phyloP scores from a whole-genome alignment of 2,329 filamentous ascomycete species.

The Exophiala viscosa region DNA sequence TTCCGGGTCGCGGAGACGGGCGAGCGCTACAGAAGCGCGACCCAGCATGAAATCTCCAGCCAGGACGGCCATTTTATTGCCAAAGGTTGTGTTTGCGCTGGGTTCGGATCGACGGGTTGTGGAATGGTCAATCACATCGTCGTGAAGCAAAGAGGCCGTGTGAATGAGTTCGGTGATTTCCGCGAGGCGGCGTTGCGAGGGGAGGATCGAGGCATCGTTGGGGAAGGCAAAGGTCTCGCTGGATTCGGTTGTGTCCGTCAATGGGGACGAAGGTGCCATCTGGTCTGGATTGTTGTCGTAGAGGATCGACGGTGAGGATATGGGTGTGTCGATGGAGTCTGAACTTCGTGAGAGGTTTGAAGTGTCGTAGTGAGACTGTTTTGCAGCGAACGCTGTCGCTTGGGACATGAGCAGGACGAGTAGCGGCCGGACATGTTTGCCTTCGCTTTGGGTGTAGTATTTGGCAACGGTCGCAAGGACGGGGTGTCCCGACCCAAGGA shows the following conservation, averaged over 20 bases:
- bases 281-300: slow-evolving; percentile 75
- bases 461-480: slow-evolving; percentile 93
- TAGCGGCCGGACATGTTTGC: slow-evolving; percentile 92
- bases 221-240: slow-evolving; percentile 40
- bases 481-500: slow-evolving; percentile 92
- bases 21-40: slow-evolving; percentile 86
- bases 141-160: slow-evolving; percentile 91
- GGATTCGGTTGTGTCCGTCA: slow-evolving; percentile 52
- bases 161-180: slow-evolving; percentile 98
- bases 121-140: slow-evolving; percentile 96
- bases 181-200: slow-evolving; percentile 85
- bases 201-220: slow-evolving; percentile 65
- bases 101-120: slow-evolving; percentile 76
- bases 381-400: slow-evolving; percentile 79
- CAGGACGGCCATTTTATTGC: slow-evolving; percentile 98
- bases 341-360: slow-evolving; percentile 31
- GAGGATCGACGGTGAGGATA: slow-evolving; percentile 61
- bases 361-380: slow-evolving; percentile 42
- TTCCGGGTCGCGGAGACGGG: slow-evolving; percentile 84
- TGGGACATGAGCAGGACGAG: slow-evolving; percentile 95
- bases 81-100: slow-evolving; percentile 90
- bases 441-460: slow-evolving; percentile 95
- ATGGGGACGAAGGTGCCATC: slow-evolving; percentile 48
- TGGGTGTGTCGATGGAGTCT: slow-evolving; percentile 54
- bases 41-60: slow-evolving; percentile 96